Evolutionary conservation across 805 yeast species (phyloP), one percentile per base, ranked within the genome.

Genomic region (Brettanomyces nanus): DNA sequence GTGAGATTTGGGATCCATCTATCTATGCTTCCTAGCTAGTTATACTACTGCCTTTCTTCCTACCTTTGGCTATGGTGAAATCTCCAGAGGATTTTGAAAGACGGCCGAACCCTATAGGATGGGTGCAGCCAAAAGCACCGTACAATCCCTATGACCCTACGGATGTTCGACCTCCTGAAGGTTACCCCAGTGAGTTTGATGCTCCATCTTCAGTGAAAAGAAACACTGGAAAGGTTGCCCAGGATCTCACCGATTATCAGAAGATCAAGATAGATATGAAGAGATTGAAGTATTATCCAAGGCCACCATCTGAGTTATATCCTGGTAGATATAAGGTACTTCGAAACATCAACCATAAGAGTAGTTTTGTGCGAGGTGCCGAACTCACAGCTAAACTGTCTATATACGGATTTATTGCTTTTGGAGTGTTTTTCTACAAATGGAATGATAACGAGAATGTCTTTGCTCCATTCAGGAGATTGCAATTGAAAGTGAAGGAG

Each of bases 381-480:
- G 64, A 72, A 39, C 58, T 73, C 55, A 69, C 80, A 19, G 78
- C 80, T 0, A 66, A 69, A 28, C 51, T 71, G 6, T 48, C 75
- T 23, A 71, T 75, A 6, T 62, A 66, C 23, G 66, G 72, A 0
- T 57, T 80, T 6, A 58, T 73, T 19, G 53, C 73, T 1, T 80
- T 78, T 49, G 76, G 77, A 18, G 71, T 81, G 2, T 85, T 85
- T 54, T 78, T 84, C 60, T 73, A 79, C 55, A 65, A 86, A 37
- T 85, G 95, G 95, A 84, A 85, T 52, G 92, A 85, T 41, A 72
- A 73, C 45, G 90, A 85, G 40, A 79, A 85, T 50, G 76, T 81
- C 6, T 77, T 85, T 59, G 71, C 85, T 10, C 75, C 71, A 29
- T 75, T 82, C 35, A 77, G 84, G 56, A 59, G 90, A 35, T 55